These are phyloP conservation scores for Lentinula edodes DNA, from an alignment of 768 basidiomycete species.

Conservation along the genomic window DNA sequence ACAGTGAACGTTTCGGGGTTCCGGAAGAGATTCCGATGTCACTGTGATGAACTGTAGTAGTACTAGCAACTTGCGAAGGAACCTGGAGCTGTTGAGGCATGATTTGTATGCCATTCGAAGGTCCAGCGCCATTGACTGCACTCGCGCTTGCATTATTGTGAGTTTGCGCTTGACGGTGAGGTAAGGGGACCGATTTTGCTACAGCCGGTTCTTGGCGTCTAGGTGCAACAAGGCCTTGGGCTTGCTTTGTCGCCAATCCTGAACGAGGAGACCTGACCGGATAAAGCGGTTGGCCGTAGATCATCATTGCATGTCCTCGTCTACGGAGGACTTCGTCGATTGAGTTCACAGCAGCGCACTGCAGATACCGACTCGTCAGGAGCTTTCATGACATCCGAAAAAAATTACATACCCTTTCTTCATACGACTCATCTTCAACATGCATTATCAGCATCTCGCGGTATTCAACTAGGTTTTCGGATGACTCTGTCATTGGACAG, in stretches of 20 bases:
- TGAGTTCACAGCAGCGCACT: conserved; percentile 61
- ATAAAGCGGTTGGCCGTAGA: conserved; percentile 60
- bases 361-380: conserved; percentile 8
- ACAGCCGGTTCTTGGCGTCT: background rate
- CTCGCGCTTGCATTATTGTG: background rate
- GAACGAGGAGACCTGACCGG: conserved; percentile 33
- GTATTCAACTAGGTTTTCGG: conserved; percentile 64
- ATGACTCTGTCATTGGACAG: conserved; percentile 62
- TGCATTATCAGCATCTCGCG: conserved; percentile 61
- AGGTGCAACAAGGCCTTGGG: background rate
- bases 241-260: conserved; percentile 16
- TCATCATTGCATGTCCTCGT: conserved; percentile 51
- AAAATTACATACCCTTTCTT: conserved; percentile 46
- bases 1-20: background rate
- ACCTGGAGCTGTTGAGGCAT: background rate
- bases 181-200: background rate
- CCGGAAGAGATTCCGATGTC: background rate
- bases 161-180: background rate
- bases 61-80: background rate
- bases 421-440: conserved; percentile 60
- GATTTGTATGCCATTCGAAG: background rate
- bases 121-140: background rate
- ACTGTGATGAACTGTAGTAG: background rate
- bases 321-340: conserved; percentile 61
- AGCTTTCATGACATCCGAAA: background rate